These are phyloP conservation scores for Nidularia pulvinata DNA, from an alignment of 768 basidiomycete species.

Conservation along the genomic window DNA sequence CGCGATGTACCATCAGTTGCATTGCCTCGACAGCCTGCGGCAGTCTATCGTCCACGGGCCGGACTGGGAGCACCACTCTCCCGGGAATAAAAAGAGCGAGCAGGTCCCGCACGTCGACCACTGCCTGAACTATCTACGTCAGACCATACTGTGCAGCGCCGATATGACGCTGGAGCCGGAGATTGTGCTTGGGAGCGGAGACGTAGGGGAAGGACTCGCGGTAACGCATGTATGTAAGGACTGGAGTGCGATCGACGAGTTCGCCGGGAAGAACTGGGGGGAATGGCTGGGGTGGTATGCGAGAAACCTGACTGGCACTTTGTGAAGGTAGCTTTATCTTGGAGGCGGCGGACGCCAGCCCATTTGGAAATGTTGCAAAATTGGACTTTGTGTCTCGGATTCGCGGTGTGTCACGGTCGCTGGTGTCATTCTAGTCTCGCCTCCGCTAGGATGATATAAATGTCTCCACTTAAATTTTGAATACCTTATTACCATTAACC, in stretches of 20 bases:
- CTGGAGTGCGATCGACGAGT: conserved; percentile 11
- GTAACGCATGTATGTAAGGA: conserved; percentile 13
- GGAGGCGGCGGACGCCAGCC: no score
- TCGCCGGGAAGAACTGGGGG: conserved; percentile 7
- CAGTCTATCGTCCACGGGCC: conserved; percentile 1
- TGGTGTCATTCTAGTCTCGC: no score
- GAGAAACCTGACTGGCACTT: no score
- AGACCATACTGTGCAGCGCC: conserved; percentile 12
- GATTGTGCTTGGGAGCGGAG: conserved; percentile 2
- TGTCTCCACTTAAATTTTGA: no score
- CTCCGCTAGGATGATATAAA: no score
- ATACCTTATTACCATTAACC: no score
- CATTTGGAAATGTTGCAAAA: no score
- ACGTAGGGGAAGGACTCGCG: conserved; percentile 2
- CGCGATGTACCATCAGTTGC: conserved; percentile 36
- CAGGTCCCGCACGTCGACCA: conserved; percentile 9
- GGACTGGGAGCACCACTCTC: neutral
- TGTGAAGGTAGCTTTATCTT: no score
- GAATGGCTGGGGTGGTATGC: neutral
- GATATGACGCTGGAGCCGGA: conserved; percentile 15
- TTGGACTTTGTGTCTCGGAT: no score
- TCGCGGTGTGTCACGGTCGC: no score
- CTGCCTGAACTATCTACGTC: conserved; percentile 14
- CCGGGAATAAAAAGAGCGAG: neutral
- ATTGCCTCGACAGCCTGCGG: conserved; percentile 28